These are phyloP conservation scores for Tylopilus orsonianus DNA, from an alignment of 1,284 basidiomycete species.

Conservation along the genomic window DNA sequence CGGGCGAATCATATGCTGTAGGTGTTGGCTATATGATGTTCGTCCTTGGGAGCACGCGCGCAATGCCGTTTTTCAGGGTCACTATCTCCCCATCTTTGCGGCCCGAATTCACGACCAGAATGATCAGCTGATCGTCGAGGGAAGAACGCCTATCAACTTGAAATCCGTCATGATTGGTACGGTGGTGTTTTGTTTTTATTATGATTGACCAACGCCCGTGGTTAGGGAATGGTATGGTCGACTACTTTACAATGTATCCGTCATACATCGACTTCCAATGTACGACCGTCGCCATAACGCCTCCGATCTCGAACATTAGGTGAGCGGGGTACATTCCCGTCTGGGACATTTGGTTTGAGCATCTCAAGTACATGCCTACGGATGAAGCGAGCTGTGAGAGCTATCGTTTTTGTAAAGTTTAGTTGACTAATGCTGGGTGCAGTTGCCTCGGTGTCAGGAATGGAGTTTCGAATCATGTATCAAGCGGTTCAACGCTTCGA, in stretches of 20 bases:
- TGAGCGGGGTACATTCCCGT: not conserved
- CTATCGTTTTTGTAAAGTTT: not conserved
- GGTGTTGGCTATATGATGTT: constrained; percentile 12
- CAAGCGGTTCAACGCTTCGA: constrained; percentile 48
- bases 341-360: constrained; percentile 26
- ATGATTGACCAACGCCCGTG: not conserved
- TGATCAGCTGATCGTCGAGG: constrained; percentile 49
- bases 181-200: constrained; percentile 5
- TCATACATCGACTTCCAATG: constrained; percentile 51
- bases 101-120: constrained; percentile 79
- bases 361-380: constrained; percentile 41
- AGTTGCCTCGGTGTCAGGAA: constrained; percentile 47
- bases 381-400: constrained; percentile 46
- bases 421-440: not conserved
- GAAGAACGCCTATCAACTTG: constrained; percentile 74
- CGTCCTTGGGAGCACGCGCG: not conserved
- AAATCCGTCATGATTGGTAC: constrained; percentile 77
- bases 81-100: constrained; percentile 82
- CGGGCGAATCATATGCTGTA: constrained; percentile 58
- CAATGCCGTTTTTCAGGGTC: constrained; percentile 46
- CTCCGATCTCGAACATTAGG: constrained; percentile 32
- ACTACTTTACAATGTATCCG: constrained; percentile 39
- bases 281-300: constrained; percentile 40
- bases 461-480: constrained; percentile 47
- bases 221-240: constrained; percentile 57